phyloP scores from a whole-genome alignment of 2,329 filamentous ascomycete genomes.

The Westerdykella sp. region DNA sequence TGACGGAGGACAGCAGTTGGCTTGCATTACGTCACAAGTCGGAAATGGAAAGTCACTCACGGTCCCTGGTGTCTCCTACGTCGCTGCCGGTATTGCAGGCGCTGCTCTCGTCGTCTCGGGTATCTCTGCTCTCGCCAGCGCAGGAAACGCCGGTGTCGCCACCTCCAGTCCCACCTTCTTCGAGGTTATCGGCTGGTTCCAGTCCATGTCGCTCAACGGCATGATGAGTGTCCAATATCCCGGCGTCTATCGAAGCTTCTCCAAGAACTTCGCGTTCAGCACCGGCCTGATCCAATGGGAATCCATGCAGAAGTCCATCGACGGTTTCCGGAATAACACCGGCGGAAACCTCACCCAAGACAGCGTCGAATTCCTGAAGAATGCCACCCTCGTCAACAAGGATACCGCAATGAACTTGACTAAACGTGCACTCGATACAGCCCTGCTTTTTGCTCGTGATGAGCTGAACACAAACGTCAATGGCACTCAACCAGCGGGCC shows the following conservation, averaged over 20 bases:
- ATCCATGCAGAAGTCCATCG: slow-evolving; percentile 73
- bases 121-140: slow-evolving; percentile 58
- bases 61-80: slow-evolving; percentile 71
- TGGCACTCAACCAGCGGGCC: slow-evolving; percentile 35
- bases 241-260: slow-evolving; percentile 78
- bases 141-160: slow-evolving; percentile 47
- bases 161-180: slow-evolving; percentile 75
- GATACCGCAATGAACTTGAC: slow-evolving; percentile 51
- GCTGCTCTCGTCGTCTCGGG: slow-evolving; percentile 71
- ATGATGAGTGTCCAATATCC: slow-evolving; percentile 93
- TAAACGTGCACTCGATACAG: slow-evolving; percentile 49
- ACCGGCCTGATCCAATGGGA: slow-evolving; percentile 78
- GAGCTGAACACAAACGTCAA: slow-evolving; percentile 23
- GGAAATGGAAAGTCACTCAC: slow-evolving; percentile 80
- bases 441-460: slow-evolving; percentile 52
- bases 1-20: slow-evolving; percentile 57
- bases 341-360: slow-evolving; percentile 82
- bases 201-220: slow-evolving; percentile 88
- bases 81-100: slow-evolving; percentile 79
- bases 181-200: slow-evolving; percentile 84
- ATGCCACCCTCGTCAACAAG: slow-evolving; percentile 66
- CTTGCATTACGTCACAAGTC: slow-evolving; percentile 76
- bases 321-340: slow-evolving; percentile 70
- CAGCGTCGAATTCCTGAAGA: slow-evolving; percentile 67
- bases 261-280: slow-evolving; percentile 90